Conservation (phyloP, 108 stramenopile species). For the Nitzschia palea region DNA sequence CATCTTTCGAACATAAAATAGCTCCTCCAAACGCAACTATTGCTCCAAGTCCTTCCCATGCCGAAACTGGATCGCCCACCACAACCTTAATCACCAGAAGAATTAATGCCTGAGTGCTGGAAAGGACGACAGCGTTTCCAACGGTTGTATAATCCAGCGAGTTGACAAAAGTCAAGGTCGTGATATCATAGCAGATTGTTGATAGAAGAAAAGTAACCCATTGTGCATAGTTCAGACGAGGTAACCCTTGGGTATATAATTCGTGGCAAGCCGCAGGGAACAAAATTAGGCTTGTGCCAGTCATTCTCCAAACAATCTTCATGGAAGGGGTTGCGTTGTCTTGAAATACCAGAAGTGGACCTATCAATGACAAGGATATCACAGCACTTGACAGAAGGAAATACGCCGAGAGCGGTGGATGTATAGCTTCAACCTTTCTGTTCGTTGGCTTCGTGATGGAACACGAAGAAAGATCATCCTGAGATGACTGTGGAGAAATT, state of each 20-base stretch:
- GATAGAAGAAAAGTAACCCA: constrained; percentile 46
- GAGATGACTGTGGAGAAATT: too few relatives aligned
- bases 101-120: constrained; percentile 44
- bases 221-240: constrained; percentile 34
- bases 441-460: too few relatives aligned
- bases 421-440: too few relatives aligned
- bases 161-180: constrained; percentile 43
- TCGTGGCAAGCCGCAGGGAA: constrained; percentile 27
- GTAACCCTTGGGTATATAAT: constrained; percentile 34
- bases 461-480: too few relatives aligned
- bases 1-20: constrained; percentile 49
- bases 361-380: constrained; percentile 52
- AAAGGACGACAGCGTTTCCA: constrained; percentile 56
- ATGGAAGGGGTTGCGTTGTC: constrained; percentile 41
- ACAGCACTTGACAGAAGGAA: constrained; percentile 46
- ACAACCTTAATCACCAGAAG: constrained; percentile 48
- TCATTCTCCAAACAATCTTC: constrained; percentile 63
- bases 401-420: constrained; percentile 51
- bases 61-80: constrained; percentile 38
- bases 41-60: constrained; percentile 50
- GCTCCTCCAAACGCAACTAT: constrained; percentile 61
- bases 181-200: constrained; percentile 39
- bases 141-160: constrained; percentile 57
- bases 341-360: constrained; percentile 57
- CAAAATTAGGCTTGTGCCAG: constrained; percentile 35